Evolutionary conservation across 2,329 filamentous ascomycete genomes (phyloP).

Genomic region (Salinomyces thailandicus): DNA sequence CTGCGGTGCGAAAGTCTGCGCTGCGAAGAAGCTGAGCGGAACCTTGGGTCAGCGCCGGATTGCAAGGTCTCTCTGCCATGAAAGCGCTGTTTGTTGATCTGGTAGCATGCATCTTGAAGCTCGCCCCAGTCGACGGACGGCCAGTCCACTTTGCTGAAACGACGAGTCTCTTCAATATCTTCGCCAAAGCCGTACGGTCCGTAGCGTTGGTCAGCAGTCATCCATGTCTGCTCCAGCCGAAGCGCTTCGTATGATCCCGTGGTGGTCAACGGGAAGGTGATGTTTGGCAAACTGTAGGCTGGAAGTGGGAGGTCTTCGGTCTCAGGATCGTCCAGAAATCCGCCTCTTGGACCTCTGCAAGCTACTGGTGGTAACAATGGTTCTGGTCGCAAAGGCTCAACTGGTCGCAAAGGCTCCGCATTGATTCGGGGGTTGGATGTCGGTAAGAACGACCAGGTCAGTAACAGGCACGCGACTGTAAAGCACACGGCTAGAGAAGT

Average conservation of each 20-base stretch:
- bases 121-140: neutral
- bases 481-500: too few species aligned
- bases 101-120: neutral
- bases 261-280: neutral
- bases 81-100: neutral
- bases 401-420: too few species aligned
- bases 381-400: too few species aligned
- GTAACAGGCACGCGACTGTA: too few species aligned
- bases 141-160: neutral
- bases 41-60: constrained; percentile 10
- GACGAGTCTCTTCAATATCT: constrained; percentile 33
- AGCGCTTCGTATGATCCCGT: constrained; percentile 13
- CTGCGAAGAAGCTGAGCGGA: too few species aligned
- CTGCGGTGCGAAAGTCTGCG: too few species aligned
- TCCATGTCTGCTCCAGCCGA: constrained; percentile 44
- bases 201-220: constrained; percentile 45
- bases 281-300: neutral
- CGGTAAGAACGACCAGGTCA: too few species aligned
- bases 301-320: neutral
- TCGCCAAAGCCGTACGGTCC: constrained; percentile 46
- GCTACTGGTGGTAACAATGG: too few species aligned
- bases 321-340: too few species aligned
- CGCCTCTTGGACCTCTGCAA: neutral
- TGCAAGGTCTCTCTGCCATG: neutral
- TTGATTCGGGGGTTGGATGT: too few species aligned